Evolutionary conservation across 139 green algal genomes (phyloP), one percentile per base, ranked within the genome.

Genomic region (Eudorina sp.): DNA sequence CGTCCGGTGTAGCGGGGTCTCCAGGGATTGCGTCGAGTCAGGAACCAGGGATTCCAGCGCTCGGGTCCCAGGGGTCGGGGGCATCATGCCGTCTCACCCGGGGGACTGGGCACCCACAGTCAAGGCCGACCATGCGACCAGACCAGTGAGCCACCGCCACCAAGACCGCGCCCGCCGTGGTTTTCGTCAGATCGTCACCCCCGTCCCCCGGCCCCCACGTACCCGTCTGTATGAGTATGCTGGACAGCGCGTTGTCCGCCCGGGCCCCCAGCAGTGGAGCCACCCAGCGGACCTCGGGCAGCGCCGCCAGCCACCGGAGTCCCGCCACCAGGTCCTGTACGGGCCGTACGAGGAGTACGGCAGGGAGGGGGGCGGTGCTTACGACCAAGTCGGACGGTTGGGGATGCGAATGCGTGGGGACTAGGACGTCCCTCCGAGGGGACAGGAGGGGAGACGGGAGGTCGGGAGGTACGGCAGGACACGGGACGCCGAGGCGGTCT

Each of bases 171-270:
- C 23, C 36, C 36, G 7, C 2, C 66, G 3, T 4, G 11, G 19
- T 29, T 45, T 46, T 75, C 11, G 46, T 75, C 3, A 18, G 13
- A 23, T 1, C 31, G 4, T 29, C 66, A 27, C 51, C 13, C 51
- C 13, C 51, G 51, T 58, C 16, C 51, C 51, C 51, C 51, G 51
- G 51, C 16, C 51, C 13, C 51, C 60, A 18, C 72, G 27, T 43
- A 80, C 72, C 72, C n/a, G 72, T 80, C 25, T 80, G 72, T 1
- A 80, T n/a, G 2, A 80, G 72, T 16, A 80, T 80, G 21, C 11
- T n/a, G 13, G 72, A 80, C 41, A 55, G 23, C 9, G 25, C 72
- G 23, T 80, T 80, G 41, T 55, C 27, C 41, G 3, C 6, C 16
- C n/a, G 41, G 23, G 29, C 41, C 6, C 45, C 18, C 19, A 58